These are phyloP conservation scores for Clitopilus passeckerianus DNA, from an alignment of 768 basidiomycete species.

Conservation along the genomic window DNA sequence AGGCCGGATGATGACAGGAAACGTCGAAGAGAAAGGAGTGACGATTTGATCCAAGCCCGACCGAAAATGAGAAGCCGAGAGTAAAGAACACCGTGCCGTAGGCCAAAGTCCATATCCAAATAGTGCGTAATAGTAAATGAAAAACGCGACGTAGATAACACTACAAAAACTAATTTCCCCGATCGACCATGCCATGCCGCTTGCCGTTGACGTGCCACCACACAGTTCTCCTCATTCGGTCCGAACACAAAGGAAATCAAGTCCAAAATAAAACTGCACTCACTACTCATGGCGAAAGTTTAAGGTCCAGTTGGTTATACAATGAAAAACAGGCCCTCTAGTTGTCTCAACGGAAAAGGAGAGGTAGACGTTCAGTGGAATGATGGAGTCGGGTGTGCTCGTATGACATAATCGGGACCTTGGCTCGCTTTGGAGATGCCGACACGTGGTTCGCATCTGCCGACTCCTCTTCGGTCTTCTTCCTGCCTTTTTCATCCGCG, in stretches of 20 bases:
- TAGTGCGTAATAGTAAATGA: background rate
- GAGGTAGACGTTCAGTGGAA: background rate
- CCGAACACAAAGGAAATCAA: background rate
- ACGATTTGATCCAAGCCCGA: background rate
- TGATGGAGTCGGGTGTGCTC: background rate
- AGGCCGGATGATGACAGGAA: background rate
- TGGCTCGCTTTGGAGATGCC: background rate
- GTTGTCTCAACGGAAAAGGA: background rate
- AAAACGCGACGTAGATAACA: background rate
- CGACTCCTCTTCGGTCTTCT: background rate
- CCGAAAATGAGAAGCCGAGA: background rate
- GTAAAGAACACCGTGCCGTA: background rate
- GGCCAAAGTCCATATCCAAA: background rate
- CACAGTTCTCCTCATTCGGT: background rate
- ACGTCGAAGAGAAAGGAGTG: background rate
- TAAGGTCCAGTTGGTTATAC: background rate
- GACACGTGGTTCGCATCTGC: background rate
- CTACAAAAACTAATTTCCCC: background rate
- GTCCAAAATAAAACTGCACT: background rate
- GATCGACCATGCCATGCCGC: background rate
- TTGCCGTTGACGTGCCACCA: background rate
- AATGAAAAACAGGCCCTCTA: background rate
- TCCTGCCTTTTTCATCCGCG: background rate
- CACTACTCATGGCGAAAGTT: background rate
- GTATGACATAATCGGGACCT: background rate